Evolutionary conservation across 768 basidiomycete species (phyloP).

Genomic region (Kwoniella newhampshirensis): DNA sequence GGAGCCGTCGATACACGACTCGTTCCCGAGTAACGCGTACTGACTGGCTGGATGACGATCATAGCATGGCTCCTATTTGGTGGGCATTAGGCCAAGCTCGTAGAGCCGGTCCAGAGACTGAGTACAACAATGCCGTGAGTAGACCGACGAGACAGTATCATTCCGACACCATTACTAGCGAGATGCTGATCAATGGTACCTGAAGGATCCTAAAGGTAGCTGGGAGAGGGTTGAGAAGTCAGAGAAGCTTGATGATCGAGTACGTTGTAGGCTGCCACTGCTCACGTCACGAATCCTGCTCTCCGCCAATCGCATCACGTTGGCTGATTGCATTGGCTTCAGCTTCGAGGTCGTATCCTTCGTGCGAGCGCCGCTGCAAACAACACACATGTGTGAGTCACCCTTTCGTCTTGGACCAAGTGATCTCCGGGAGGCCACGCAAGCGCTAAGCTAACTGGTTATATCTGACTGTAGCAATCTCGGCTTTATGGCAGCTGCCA

Average conservation of each 20-base stretch:
- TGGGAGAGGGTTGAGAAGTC: constrained; percentile 25
- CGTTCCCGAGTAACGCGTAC: no score
- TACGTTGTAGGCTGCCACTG: background rate
- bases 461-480: constrained; percentile 20
- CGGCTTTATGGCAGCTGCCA: constrained; percentile 31
- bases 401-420: no score
- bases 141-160: no score
- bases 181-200: no score
- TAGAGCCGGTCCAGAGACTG: constrained; percentile 7
- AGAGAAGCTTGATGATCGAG: constrained; percentile 14
- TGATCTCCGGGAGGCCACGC: no score
- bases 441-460: background rate
- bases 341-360: constrained; percentile 23
- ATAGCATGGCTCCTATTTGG: constrained; percentile 32
- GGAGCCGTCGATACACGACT: no score
- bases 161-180: no score
- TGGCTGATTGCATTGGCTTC: background rate
- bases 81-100: constrained; percentile 27
- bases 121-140: constrained; percentile 7
- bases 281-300: background rate
- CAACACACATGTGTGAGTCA: constrained; percentile 31
- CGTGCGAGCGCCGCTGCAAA: constrained; percentile 34
- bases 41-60: background rate
- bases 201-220: constrained; percentile 32
- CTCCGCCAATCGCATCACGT: no score